A percentile compares a stretch with the other conserved stretches of the same genome.
These are phyloP conservation scores for Aspergillus vadensis DNA, from an alignment of 2,329 filamentous ascomycete species.

Conservation along the genomic window DNA sequence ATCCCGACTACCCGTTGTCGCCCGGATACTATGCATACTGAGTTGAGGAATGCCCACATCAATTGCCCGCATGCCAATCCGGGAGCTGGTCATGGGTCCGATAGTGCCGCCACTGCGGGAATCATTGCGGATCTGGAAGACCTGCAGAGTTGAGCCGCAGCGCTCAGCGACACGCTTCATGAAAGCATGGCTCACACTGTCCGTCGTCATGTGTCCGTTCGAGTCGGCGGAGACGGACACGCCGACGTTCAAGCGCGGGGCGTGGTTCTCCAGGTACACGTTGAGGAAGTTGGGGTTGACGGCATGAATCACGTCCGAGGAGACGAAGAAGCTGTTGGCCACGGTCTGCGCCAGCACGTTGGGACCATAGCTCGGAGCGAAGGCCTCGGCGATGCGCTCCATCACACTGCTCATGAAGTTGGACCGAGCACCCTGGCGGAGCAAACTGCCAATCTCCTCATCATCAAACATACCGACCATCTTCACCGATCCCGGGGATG, in stretches of 20 bases:
- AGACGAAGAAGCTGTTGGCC: conserved; percentile 88
- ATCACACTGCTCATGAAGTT: conserved; percentile 85
- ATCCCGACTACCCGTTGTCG: conserved; percentile 82
- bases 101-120: conserved; percentile 87
- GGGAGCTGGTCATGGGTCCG: conserved; percentile 82
- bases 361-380: conserved; percentile 52
- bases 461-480: conserved; percentile 94
- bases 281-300: conserved; percentile 91
- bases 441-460: conserved; percentile 89
- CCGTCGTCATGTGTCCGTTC: conserved; percentile 96
- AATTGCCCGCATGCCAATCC: conserved; percentile 77
- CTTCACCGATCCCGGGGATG: conserved; percentile 69
- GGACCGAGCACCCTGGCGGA: conserved; percentile 84
- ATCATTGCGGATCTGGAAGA: conserved; percentile 96
- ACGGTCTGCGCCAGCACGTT: conserved; percentile 76
- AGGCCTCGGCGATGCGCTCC: conserved; percentile 73
- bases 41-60: conserved; percentile 90
- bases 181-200: conserved; percentile 80
- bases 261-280: conserved; percentile 81
- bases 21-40: conserved; percentile 90
- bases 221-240: conserved; percentile 77
- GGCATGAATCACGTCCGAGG: conserved; percentile 89
- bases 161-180: conserved; percentile 77
- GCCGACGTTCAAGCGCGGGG: conserved; percentile 85
- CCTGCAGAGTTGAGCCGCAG: conserved; percentile 70